Conservation (phyloP, 1,139 yeast genomes). For the Saccharomyces hybrid region DNA sequence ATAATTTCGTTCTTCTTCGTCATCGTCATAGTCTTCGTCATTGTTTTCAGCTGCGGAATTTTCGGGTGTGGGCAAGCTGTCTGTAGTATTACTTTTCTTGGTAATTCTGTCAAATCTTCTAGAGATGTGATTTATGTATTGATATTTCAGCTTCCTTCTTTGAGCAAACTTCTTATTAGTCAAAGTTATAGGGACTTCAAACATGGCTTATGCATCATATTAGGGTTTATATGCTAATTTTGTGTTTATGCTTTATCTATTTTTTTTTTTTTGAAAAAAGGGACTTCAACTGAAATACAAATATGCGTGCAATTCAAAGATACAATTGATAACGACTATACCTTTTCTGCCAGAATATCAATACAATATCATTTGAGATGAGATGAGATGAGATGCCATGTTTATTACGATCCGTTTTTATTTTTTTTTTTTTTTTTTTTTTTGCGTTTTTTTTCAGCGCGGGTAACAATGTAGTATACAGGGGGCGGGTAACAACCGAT, state of each 20-base stretch:
- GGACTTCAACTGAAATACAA: background rate
- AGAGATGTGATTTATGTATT: constrained; percentile 20
- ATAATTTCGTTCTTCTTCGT: background rate
- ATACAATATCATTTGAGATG: background rate
- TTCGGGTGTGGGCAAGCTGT: constrained; percentile 25
- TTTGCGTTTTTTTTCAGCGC: too few species aligned
- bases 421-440: background rate
- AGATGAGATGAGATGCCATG: constrained; percentile 11
- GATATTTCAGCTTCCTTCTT: constrained; percentile 25
- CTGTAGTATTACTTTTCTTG: constrained; percentile 4
- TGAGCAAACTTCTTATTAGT: constrained; percentile 13
- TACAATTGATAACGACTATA: background rate
- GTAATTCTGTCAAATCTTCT: constrained; percentile 13
- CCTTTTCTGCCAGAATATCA: background rate
- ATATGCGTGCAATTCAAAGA: background rate
- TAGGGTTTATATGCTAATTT: background rate
- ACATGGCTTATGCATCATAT: constrained; percentile 14
- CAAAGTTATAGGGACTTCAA: constrained; percentile 23
- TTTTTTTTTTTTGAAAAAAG: background rate
- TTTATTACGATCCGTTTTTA: background rate
- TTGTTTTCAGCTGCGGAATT: constrained; percentile 20
- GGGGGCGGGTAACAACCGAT: background rate
- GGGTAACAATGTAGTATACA: background rate
- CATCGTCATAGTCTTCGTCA: constrained; percentile 4
- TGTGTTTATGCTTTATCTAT: background rate